Base-by-base conservation (phyloP, 768 basidiomycete species). In the Amanita pallidorosea region DNA sequence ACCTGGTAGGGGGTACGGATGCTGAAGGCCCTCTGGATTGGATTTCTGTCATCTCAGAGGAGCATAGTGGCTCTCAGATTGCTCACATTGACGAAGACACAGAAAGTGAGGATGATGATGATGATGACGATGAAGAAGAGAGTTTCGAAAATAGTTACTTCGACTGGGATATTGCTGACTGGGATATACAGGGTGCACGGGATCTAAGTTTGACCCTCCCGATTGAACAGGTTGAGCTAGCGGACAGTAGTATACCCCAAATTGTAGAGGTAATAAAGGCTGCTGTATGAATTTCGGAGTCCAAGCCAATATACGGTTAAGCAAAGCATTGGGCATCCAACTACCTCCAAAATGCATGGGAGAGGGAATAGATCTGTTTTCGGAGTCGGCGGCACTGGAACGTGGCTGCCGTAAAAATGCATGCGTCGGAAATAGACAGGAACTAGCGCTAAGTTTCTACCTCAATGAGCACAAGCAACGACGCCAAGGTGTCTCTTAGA, bases 161-260 rank as follows among this genome's bases (percentile, higher is more conserved):
- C 46, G 23, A 47, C 52, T 53, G 45, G 52, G 52, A 53, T 48
- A 53, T 53, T 53, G 52, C 36, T 53, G 46, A 53, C 33, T 53
- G 52, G 52, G 52, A 53, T 53, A 40, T 47, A 35, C 52, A 53
- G 52, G 52, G 45, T 27, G 52, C 52, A 53, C 44, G 52, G 13
- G 52, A 53, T 40, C 52, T 33, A 53, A 53, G 34, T 53, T 53
- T 53, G 52, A 53, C 52, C 29, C 52, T 53, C 46, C 46, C 46
- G 7, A 47, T 53, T 34, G 52, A 53, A 31, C 46, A 48, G 52
- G 52, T 40, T 23, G 52, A 53, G 52, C 38, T 38, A n/a, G 53
- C 23, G 27, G 42, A 41, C 27, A 42, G 50, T 51, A 44, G 9
- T 42, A 41, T 51, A 44, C 40, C 43, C 4, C 22, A 34, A 41